These are phyloP conservation scores for Bipolaris victoriae DNA, from an alignment of 2,329 filamentous ascomycete genomes.

Conservation along the genomic window DNA sequence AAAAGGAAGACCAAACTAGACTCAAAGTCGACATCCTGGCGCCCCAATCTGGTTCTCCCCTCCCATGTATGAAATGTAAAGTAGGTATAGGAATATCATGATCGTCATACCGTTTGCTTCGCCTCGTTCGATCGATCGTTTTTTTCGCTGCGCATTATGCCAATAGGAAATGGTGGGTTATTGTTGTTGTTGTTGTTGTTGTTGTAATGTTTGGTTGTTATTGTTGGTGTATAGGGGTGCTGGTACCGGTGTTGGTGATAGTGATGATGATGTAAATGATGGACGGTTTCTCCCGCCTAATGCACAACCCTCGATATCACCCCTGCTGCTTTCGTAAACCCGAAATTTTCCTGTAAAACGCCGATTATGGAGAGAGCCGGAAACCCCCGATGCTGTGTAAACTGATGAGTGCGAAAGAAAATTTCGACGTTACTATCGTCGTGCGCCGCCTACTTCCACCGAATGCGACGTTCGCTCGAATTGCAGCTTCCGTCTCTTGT, in stretches of 20 bases:
- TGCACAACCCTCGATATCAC: neutral
- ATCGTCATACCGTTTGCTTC: conserved; percentile 16
- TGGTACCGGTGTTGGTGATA: conserved; percentile 2
- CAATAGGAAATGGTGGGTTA: conserved; percentile 14
- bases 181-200: conserved; percentile 3
- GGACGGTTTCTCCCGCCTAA: conserved; percentile 1
- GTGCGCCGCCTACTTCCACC: conserved; percentile 45
- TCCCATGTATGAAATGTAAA: conserved; percentile 13
- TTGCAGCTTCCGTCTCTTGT: conserved; percentile 45
- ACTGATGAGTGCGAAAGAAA: conserved; percentile 16
- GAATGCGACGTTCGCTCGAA: conserved; percentile 45
- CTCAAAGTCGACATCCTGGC: conserved; percentile 16
- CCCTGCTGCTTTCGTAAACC: conserved; percentile 14
- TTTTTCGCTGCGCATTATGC: conserved; percentile 16
- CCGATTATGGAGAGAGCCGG: conserved; percentile 11
- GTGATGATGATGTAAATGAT: neutral
- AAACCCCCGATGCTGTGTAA: conserved; percentile 18
- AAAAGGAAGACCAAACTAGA: conserved; percentile 12
- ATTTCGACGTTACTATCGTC: conserved; percentile 33
- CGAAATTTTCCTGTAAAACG: conserved; percentile 16
- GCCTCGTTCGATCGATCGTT: conserved; percentile 6
- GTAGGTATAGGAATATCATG: conserved; percentile 17
- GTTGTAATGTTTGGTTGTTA: neutral
- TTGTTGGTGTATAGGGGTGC: conserved; percentile 2
- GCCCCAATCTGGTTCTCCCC: conserved; percentile 10